Base-by-base conservation (phyloP, 495 filamentous ascomycete species). In the Penicillium psychrofluorescens region DNA sequence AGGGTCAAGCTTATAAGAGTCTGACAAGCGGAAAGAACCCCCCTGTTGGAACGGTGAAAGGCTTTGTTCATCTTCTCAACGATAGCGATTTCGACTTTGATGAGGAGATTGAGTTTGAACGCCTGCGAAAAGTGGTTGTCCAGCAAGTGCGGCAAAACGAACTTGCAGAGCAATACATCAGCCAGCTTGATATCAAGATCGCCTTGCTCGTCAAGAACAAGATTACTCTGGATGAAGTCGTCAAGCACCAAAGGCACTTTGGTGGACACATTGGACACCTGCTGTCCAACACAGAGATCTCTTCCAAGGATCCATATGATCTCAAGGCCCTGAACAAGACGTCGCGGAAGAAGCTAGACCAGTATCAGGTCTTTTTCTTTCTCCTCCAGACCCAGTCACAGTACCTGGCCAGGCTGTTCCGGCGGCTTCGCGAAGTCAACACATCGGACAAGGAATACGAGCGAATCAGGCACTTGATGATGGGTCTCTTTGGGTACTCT, bases 31-130 rank as follows among this genome's bases (percentile, higher is more conserved):
- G 94, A n/a, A 95, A 95, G 65, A 97, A 97, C 54, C 92, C 92
- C 38, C 92, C 94, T 4, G 89, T 97, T 40, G 85, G 88, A 36
- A 95, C 94, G 0, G 85, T 99, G 51, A 95, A 97, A 67, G 90
- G 91, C 51, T 97, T 97, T 54, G 89, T 99, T 6, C 92, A 99
- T 66, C 75, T 99, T 22, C 78, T 99, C 38, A 99, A 97, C 58
- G 92, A 99, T 63, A 95, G 88, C 54, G 89, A 95, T 54, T 95
- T 99, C 52, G 92, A 99, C 56, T 99, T 99, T 61, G 94, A 99
- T 58, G 90, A 96, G 62, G 92, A 99, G 57, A 80, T 99, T 34
- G 92, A 99, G 55, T 95, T 95, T 43, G 92, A 99, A 60, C 77
- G 88, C 34, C 60, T 95, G 49, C 78, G 94, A 32, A 95, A 96